A percentile compares a stretch with the other conserved stretches of the same genome.
phyloP scores from a whole-genome alignment of 345 rosid species.

The Pistacia integerrima region DNA sequence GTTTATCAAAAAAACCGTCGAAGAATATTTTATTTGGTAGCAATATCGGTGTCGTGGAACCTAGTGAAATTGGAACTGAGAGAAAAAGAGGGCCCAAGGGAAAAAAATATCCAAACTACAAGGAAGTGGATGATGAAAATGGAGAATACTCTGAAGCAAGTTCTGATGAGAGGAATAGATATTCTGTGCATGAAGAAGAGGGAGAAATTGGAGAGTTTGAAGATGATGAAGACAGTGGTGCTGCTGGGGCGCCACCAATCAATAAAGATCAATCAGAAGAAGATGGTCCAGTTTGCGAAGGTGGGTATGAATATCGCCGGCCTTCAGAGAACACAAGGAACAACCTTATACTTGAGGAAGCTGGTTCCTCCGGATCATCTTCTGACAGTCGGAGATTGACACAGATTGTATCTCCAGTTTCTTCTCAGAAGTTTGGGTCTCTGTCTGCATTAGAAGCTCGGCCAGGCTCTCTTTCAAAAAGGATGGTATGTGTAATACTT shows the following conservation, averaged over 20 bases:
- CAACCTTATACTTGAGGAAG: constrained; percentile 54
- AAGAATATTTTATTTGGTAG: constrained; percentile 59
- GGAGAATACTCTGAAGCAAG: constrained; percentile 89
- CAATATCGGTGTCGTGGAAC: constrained; percentile 45
- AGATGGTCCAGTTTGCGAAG: constrained; percentile 60
- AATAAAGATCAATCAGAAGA: constrained; percentile 80
- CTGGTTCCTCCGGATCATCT: constrained; percentile 93
- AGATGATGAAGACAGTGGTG: constrained; percentile 79
- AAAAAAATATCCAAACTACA: constrained; percentile 81
- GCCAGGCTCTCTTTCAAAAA: constrained; percentile 78
- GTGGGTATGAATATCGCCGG: constrained; percentile 55
- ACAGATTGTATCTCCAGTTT: constrained; percentile 78
- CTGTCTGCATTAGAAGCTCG: constrained; percentile 94
- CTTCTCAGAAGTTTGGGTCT: constrained; percentile 93
- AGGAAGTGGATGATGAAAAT: constrained; percentile 89
- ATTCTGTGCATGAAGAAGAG: constrained; percentile 87
- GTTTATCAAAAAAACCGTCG: constrained; percentile 87
- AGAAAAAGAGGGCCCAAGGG: constrained; percentile 92
- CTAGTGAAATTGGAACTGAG: constrained; percentile 65
- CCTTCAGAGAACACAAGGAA: constrained; percentile 54
- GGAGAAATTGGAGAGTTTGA: constrained; percentile 80
- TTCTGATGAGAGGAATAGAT: constrained; percentile 78
- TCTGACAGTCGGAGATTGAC: constrained; percentile 65
- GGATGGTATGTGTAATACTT: constrained; percentile 58
- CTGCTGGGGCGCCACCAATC: constrained; percentile 51